Evolutionary conservation across 108 stramenopile species (phyloP).

Genomic region (Mediolabrus comicus): DNA sequence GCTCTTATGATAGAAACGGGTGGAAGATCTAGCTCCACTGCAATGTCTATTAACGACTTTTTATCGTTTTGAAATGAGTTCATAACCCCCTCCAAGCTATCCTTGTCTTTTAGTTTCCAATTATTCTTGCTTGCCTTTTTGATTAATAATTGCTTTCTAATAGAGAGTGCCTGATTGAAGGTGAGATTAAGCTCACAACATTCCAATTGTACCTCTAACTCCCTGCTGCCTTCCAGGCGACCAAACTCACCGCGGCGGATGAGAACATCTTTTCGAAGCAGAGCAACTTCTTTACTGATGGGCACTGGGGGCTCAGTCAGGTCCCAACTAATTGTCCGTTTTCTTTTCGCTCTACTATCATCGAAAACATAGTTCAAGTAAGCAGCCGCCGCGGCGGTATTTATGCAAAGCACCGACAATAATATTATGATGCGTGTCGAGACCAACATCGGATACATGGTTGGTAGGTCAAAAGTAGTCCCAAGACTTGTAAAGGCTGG

Average conservation of each 20-base stretch:
- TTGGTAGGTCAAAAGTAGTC: no score
- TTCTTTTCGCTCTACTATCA: background rate
- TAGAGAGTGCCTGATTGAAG: constrained; percentile 23
- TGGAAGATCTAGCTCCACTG: constrained; percentile 24
- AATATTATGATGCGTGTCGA: no score
- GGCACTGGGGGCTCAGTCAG: constrained; percentile 19
- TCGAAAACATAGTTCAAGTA: constrained; percentile 15
- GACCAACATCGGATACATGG: no score
- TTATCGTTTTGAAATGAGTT: constrained; percentile 1
- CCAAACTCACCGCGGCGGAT: constrained; percentile 36
- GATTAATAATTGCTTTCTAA: constrained; percentile 37
- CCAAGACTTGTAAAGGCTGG: no score
- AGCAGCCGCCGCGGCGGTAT: background rate
- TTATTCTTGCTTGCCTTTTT: constrained; percentile 4
- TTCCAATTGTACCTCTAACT: constrained; percentile 25
- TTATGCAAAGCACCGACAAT: background rate
- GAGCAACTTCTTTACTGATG: constrained; percentile 11
- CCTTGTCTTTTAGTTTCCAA: constrained; percentile 17
- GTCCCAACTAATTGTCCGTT: constrained; percentile 23
- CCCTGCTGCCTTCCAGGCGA: constrained; percentile 9
- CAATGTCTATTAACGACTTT: constrained; percentile 17
- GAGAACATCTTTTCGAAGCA: constrained; percentile 15
- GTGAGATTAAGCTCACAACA: constrained; percentile 26
- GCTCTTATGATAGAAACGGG: constrained; percentile 37
- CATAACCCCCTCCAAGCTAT: constrained; percentile 4